Evolutionary conservation across 495 filamentous ascomycete genomes (phyloP).

Genomic region (Oleoguttula mirabilis): DNA sequence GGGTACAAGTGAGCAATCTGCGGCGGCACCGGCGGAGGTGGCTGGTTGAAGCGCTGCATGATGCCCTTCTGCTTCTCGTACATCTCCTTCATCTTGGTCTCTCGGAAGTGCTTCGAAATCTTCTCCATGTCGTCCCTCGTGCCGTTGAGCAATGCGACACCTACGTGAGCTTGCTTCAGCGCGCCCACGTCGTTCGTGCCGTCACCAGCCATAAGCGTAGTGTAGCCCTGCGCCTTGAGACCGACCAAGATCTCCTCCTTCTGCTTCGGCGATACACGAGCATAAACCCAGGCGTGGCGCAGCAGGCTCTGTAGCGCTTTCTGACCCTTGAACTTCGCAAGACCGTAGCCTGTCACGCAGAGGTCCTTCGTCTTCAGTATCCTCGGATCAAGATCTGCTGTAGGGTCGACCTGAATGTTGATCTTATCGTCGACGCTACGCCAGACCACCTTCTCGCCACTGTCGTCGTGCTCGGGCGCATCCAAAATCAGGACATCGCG

Average conservation of each 20-base stretch:
- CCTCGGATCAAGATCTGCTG: slow-evolving; percentile 62
- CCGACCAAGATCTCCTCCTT: slow-evolving; percentile 97
- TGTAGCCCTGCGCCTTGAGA: slow-evolving; percentile 91
- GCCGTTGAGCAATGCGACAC: slow-evolving; percentile 90
- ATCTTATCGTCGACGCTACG: slow-evolving; percentile 85
- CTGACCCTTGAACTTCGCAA: slow-evolving; percentile 79
- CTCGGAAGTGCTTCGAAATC: slow-evolving; percentile 85
- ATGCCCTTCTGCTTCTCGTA: slow-evolving; percentile 90
- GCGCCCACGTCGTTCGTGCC: slow-evolving; percentile 98
- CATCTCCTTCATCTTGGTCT: slow-evolving; percentile 93
- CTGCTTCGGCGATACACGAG: slow-evolving; percentile 93
- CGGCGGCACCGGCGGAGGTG: slow-evolving; percentile 72
- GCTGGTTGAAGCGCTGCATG: slow-evolving; percentile 90
- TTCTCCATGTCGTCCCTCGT: slow-evolving; percentile 78
- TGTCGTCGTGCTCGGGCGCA: slow-evolving; percentile 79
- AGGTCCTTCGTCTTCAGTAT: slow-evolving; percentile 83
- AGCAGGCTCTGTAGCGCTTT: slow-evolving; percentile 59
- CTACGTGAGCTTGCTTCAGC: slow-evolving; percentile 95
- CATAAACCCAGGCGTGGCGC: slow-evolving; percentile 92
- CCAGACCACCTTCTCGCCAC: slow-evolving; percentile 79
- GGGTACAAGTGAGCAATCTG: slow-evolving; percentile 92
- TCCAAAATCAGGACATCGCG: slow-evolving; percentile 91
- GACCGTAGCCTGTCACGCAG: slow-evolving; percentile 89
- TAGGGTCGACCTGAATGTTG: slow-evolving; percentile 77
- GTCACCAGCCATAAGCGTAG: slow-evolving; percentile 96